A percentile compares a stretch with the other conserved stretches of the same genome.
Conservation (phyloP, 768 basidiomycete species). For the Phaeotremella fagi region DNA sequence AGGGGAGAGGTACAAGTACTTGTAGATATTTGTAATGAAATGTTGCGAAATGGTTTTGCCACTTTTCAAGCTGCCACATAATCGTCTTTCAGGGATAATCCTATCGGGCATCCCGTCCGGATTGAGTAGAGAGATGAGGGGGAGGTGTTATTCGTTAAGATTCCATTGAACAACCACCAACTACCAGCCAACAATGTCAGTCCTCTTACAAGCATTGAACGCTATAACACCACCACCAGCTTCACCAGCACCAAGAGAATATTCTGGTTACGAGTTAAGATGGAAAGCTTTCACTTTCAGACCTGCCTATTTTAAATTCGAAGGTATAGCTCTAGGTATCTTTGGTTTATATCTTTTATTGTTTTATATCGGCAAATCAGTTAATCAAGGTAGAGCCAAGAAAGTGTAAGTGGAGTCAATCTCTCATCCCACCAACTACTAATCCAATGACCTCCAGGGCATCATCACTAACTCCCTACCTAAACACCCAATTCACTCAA, state of each 20-base stretch:
- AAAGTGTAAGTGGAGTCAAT: slow-evolving; percentile 56
- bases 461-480: slow-evolving; percentile 57
- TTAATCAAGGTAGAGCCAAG: slow-evolving; percentile 61
- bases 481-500: slow-evolving; percentile 66
- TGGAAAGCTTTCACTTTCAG: slow-evolving; percentile 76
- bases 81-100: too few species aligned
- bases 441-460: slow-evolving; percentile 60
- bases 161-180: neutral
- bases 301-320: slow-evolving; percentile 72
- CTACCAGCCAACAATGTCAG: slow-evolving; percentile 11
- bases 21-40: too few species aligned
- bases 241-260: slow-evolving; percentile 57
- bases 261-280: slow-evolving; percentile 67
- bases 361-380: slow-evolving; percentile 59
- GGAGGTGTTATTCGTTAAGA: neutral
- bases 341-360: slow-evolving; percentile 59
- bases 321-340: slow-evolving; percentile 57
- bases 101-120: too few species aligned
- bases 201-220: slow-evolving; percentile 24
- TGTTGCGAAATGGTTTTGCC: too few species aligned
- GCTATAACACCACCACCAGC: slow-evolving; percentile 56
- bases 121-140: too few species aligned
- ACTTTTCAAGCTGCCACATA: too few species aligned
- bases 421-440: too few species aligned
- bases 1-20: too few species aligned